Percentiles rank a stretch among this genome's conserved stretches.
Conservation (phyloP, 352 stramenopile species). For the Globisporangium takayamanum region DNA sequence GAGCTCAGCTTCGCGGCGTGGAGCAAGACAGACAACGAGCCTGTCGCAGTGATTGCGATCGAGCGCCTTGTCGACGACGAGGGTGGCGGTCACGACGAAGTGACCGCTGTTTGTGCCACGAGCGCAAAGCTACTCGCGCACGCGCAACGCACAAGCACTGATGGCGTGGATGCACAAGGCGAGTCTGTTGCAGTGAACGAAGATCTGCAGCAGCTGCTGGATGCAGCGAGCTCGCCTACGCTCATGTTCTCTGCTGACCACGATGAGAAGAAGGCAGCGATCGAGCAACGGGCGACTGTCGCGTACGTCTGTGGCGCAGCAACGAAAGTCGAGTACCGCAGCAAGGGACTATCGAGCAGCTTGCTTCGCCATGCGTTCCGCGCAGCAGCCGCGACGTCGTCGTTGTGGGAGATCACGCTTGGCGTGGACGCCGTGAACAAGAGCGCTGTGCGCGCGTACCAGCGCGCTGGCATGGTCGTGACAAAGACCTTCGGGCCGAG, state of each 20-base stretch:
- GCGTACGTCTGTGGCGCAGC: constrained; percentile 12
- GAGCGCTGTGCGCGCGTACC: constrained; percentile 13
- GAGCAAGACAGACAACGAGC: background rate
- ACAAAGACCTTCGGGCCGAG: background rate
- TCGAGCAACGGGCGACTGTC: background rate
- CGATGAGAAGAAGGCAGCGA: constrained; percentile 1
- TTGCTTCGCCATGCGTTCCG: background rate
- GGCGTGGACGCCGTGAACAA: constrained; percentile 15
- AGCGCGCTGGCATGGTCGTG: constrained; percentile 14
- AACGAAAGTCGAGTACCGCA: constrained; percentile 2
- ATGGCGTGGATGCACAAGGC: no score
- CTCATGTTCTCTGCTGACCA: background rate
- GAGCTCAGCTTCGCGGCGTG: constrained; percentile 17
- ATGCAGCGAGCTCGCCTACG: background rate
- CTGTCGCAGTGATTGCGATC: constrained; percentile 1
- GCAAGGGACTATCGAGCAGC: constrained; percentile 1
- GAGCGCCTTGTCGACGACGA: constrained; percentile 4
- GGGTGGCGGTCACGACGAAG: background rate
- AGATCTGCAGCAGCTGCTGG: no score
- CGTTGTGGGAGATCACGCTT: constrained; percentile 6
- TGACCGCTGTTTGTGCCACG: background rate
- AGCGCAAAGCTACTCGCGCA: background rate
- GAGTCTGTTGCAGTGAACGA: no score
- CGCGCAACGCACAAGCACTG: background rate
- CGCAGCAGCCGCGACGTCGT: background rate